Conservation (phyloP, 768 basidiomycete species). For the Lactarius sanguifluus region DNA sequence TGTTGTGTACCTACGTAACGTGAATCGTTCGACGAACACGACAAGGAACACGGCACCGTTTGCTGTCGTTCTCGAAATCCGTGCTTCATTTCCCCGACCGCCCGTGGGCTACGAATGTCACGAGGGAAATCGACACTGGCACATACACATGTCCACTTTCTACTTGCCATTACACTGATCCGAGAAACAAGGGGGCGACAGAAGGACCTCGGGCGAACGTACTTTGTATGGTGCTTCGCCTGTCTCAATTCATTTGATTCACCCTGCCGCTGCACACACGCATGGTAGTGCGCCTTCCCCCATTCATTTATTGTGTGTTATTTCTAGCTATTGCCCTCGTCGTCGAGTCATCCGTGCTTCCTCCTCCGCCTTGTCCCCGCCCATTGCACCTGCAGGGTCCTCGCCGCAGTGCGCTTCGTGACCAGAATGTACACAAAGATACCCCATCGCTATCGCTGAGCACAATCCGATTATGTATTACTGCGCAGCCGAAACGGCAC, state of each 20-base stretch:
- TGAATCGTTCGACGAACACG: conserved; percentile 1
- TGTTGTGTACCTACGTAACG: neutral
- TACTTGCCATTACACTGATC: neutral
- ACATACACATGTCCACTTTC: neutral
- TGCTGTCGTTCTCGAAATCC: neutral
- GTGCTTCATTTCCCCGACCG: neutral
- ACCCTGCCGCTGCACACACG: neutral
- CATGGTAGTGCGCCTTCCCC: neutral
- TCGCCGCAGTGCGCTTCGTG: neutral
- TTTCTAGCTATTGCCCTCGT: neutral
- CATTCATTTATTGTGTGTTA: neutral
- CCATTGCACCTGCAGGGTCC: neutral
- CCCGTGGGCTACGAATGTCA: neutral
- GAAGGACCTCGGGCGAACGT: neutral
- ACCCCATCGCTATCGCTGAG: neutral
- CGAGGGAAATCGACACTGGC: neutral
- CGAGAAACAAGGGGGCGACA: neutral
- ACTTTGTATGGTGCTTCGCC: neutral
- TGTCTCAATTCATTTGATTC: neutral
- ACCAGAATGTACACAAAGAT: neutral
- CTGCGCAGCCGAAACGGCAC: neutral
- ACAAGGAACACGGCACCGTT: neutral
- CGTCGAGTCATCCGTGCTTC: neutral
- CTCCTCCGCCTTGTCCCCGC: neutral
- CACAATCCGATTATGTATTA: neutral